Evolutionary conservation across 495 filamentous ascomycete genomes (phyloP), one percentile per base, ranked within the genome.

Genomic region (Daldinia caldariorum): DNA sequence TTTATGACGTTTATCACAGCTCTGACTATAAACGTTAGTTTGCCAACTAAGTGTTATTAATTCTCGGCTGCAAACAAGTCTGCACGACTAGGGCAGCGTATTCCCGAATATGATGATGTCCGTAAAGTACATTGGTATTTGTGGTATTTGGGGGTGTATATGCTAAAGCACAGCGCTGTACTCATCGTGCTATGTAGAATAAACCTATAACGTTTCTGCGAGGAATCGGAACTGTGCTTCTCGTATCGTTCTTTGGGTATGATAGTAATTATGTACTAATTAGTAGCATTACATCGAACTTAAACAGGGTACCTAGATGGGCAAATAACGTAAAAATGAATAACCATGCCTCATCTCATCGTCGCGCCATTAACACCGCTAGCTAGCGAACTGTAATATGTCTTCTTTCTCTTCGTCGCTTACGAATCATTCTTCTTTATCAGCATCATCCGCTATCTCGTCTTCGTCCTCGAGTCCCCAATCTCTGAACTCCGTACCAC

Each of bases 401-500:
- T 34, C 13, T 4, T 31, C 20, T 8, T 50, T 45, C 22, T n/a
- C 9, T 18, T 41, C 37, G n/a, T 32, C 3, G 13, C 49, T 53
- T 53, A 6, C 13, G 9, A 13, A 53, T 55, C 58, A 75, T 5
- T 73, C 67, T 41, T 73, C 73, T 31, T 67, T 73, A 39, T 29
- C 22, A 32, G 13, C 29, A 29, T 75, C 72, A 20, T 75, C 77
- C 31, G 60, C 74, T 8, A 66, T 69, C 4, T 80, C 71, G 0
- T 77, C 79, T 34, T 71, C 75, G 10, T 74, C 73, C 2, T 80
- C 72, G 0, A 89, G 76, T 0, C 82, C 81, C 59, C 84, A 85
- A 37, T 85, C 85, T 41, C 68, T 78, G 60, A 78, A 85, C 32
- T 78, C 82, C 49, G 82, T 74, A 0, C 94, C 94, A 61, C 91